Conservation (phyloP, 2,329 filamentous ascomycete genomes). For the Chaetomiaceae sp. region DNA sequence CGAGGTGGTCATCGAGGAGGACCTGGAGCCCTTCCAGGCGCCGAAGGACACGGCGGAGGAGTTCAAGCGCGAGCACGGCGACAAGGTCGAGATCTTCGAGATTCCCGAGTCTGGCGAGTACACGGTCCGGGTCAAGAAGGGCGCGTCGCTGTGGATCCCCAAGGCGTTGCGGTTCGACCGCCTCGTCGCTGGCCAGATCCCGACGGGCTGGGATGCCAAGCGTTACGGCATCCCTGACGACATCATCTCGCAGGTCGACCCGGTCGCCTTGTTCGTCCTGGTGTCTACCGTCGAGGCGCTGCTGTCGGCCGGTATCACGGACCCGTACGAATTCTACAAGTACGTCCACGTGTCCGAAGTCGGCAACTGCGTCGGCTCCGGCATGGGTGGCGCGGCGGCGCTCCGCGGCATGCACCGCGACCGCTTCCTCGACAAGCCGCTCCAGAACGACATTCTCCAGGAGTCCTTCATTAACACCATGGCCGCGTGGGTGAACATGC, state of each 20-base stretch:
- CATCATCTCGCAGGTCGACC: constrained; percentile 95
- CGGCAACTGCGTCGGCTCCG: constrained; percentile 96
- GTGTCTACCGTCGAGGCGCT: constrained; percentile 91
- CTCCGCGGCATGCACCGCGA: constrained; percentile 98
- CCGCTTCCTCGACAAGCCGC: constrained; percentile 89
- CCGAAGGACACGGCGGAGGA: constrained; percentile 97
- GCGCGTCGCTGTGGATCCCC: constrained; percentile 87
- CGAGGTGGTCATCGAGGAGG: constrained; percentile 94
- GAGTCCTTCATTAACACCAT: constrained; percentile 99
- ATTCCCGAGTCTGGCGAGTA: constrained; percentile 90
- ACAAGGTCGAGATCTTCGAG: constrained; percentile 97
- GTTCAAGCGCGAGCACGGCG: constrained; percentile 94
- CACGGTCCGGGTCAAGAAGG: constrained; percentile 91
- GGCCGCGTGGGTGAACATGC: constrained; percentile 99
- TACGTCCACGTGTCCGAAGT: constrained; percentile 98
- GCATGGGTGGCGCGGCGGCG: constrained; percentile 91
- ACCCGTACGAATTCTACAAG: constrained; percentile 99
- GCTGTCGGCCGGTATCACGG: constrained; percentile 88
- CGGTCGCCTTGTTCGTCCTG: constrained; percentile 89
- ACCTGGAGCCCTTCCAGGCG: constrained; percentile 92
- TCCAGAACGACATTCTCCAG: constrained; percentile 98
- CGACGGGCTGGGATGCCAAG: constrained; percentile 95
- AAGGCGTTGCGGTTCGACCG: constrained; percentile 97
- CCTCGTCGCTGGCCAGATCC: constrained; percentile 93
- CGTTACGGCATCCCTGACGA: constrained; percentile 95